Evolutionary conservation across 2,329 filamentous ascomycete species (phyloP).

Genomic region (Phyllachora maydis): DNA sequence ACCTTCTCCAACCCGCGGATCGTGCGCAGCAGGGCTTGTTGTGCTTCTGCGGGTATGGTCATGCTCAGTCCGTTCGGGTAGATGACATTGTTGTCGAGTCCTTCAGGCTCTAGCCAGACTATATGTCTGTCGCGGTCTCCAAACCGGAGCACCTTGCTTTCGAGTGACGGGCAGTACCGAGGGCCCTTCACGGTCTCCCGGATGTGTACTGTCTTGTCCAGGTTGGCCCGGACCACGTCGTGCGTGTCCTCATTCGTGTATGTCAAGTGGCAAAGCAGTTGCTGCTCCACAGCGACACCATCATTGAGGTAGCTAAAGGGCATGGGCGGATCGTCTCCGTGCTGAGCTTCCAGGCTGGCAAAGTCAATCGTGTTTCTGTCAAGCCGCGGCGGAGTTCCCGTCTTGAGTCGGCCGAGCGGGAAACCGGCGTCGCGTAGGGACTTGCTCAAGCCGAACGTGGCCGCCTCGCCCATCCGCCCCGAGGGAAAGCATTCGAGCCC

Average conservation of each 20-base stretch:
- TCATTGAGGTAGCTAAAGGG: constrained; percentile 87
- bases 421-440: constrained; percentile 80
- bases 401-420: constrained; percentile 76
- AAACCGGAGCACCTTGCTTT: constrained; percentile 86
- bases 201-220: constrained; percentile 95
- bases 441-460: constrained; percentile 81
- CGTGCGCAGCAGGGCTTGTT: constrained; percentile 67
- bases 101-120: constrained; percentile 94
- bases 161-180: constrained; percentile 84
- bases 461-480: constrained; percentile 82
- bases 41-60: constrained; percentile 79
- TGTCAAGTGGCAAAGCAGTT: constrained; percentile 72
- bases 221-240: constrained; percentile 64
- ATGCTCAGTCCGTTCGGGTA: constrained; percentile 97
- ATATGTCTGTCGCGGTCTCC: constrained; percentile 62
- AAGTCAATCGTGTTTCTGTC: constrained; percentile 71
- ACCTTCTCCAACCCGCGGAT: constrained; percentile 78
- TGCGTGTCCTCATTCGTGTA: constrained; percentile 73
- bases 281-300: constrained; percentile 54
- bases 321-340: constrained; percentile 64
- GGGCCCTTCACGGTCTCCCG: constrained; percentile 87
- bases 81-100: constrained; percentile 71
- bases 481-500: constrained; percentile 69
- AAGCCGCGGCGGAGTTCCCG: constrained; percentile 79
- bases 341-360: constrained; percentile 46